These are phyloP conservation scores for Heteromeles arbutifolia DNA, from an alignment of 306 rosid species.

Conservation along the genomic window DNA sequence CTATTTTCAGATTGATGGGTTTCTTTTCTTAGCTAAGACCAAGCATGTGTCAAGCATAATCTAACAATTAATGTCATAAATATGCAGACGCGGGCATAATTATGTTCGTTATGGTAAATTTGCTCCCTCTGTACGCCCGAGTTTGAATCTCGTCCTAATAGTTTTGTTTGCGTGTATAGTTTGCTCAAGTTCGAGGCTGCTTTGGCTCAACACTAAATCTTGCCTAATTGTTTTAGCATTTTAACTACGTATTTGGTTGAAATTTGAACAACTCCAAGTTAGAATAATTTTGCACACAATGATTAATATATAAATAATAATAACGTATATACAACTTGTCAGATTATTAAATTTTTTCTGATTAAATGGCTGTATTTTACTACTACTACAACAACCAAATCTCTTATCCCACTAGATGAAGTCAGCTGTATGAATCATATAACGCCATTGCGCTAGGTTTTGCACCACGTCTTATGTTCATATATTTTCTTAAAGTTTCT, in stretches of 20 bases:
- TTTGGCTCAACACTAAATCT: background rate
- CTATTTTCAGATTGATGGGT: background rate
- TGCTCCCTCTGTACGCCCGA: background rate
- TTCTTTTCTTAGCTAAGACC: background rate
- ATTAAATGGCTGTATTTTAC: background rate
- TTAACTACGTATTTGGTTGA: background rate
- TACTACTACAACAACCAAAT: too few species aligned
- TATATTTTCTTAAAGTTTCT: too few species aligned
- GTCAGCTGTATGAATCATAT: too few species aligned
- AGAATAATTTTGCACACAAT: background rate
- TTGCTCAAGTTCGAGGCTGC: background rate
- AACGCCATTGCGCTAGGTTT: too few species aligned
- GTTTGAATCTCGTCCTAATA: too few species aligned
- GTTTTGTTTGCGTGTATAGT: background rate
- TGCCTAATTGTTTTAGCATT: background rate
- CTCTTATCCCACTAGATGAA: too few species aligned
- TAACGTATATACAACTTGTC: background rate
- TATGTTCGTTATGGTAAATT: background rate
- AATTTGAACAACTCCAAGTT: background rate
- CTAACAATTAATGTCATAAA: conserved; percentile 1
- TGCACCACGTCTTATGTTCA: too few species aligned
- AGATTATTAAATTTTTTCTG: background rate
- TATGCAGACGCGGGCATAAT: background rate
- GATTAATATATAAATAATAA: too few species aligned
- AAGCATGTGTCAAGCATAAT: background rate